Conservation (phyloP, 1,139 yeast genomes). For the Pichia sp. region DNA sequence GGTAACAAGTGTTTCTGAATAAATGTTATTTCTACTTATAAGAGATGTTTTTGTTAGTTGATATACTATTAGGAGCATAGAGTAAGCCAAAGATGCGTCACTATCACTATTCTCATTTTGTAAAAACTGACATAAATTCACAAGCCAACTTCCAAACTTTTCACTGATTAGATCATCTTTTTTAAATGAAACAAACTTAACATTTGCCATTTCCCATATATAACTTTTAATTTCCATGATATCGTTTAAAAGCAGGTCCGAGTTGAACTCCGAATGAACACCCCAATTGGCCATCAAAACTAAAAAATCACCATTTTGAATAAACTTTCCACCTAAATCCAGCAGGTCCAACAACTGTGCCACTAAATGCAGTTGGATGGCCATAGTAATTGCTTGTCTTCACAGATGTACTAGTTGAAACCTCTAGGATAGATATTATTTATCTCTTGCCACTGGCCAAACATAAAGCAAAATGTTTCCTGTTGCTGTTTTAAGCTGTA, state of each 20-base stretch:
- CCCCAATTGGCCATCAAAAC: conserved; percentile 3
- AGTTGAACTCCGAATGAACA: not conserved
- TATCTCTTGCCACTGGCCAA: not conserved
- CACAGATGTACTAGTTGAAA: not conserved
- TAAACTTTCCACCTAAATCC: not conserved
- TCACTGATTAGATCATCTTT: not conserved
- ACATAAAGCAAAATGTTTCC: not conserved
- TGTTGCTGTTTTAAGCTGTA: not conserved
- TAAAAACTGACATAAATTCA: not conserved
- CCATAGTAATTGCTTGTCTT: not conserved
- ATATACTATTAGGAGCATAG: conserved; percentile 1
- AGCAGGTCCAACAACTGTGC: not conserved
- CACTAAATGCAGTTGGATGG: not conserved
- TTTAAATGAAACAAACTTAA: not conserved
- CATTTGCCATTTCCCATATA: conserved; percentile 1
- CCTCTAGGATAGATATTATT: not conserved
- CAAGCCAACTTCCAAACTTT: not conserved
- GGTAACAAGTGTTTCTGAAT: conserved; percentile 1
- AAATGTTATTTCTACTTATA: conserved; percentile 1
- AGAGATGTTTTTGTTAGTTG: conserved; percentile 5
- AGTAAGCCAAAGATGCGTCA: not conserved
- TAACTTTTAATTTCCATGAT: not conserved
- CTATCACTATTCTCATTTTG: not conserved
- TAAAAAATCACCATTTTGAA: conserved; percentile 3
- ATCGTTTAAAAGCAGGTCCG: not conserved